Base-by-base conservation (phyloP, 805 yeast genomes). In the Diddensiella caesifluorescens region DNA sequence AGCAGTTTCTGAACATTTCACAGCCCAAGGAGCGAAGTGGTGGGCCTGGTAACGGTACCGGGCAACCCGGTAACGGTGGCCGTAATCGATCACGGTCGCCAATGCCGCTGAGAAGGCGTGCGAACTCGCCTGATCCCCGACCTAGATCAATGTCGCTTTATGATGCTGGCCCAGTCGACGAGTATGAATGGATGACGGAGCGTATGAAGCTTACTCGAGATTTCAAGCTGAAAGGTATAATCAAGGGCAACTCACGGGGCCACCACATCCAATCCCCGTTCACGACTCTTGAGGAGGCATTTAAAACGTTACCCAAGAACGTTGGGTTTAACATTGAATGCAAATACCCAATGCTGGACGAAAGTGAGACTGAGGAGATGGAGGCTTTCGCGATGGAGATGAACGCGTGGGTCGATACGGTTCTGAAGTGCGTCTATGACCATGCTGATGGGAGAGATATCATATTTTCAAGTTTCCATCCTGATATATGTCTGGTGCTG, bases 271-370 rank as follows among this genome's bases (percentile, higher is more conserved):
- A 95, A 5, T 85, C 96, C 0, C 81, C 86, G 23, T 90, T 90
- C 61, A 95, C 90, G 5, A 88, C 97, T 0, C 70, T 90, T 50
- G 81, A 76, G 53, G 95, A 89, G 51, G 72, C 89, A 35, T 87
- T 90, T 66, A 73, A 74, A 55, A 84, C 84, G 50, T 65, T 90
- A 20, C 97, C 97, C 1, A 69, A 71, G 44, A 75, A 73, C 45
- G 94, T 89, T 12, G 97, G 97, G 0, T 89, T 92, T 67, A 90
- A 90, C 57, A 86, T 90, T 47, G 97, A 90, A 62, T 80, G 92
- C 63, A 88, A 90, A 59, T 90, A 88, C 59, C 97, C 97, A 1
- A 84, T 90, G 92, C 71, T 87, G 39, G 95, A 87, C 59, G 97
- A 90, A 64, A 89, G 95, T 0, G 83, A 88, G 59, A 71, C 71